Evolutionary conservation across 345 rosid genomes (phyloP).

Genomic region (Citrus reticulata): DNA sequence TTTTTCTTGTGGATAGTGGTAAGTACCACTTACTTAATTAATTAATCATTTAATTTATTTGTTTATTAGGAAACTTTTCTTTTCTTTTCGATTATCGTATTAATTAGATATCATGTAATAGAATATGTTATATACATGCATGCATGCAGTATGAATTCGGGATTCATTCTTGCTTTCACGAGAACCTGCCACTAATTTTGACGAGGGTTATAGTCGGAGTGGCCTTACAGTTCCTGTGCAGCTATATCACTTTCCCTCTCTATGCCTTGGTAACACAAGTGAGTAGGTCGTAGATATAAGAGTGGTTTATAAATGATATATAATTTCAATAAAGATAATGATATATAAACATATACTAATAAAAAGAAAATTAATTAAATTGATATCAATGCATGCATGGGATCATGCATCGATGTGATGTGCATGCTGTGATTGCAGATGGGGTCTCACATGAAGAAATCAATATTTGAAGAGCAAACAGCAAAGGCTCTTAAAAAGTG

Average conservation of each 20-base stretch:
- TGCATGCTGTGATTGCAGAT: conserved; percentile 24
- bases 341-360: too few relatives aligned
- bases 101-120: neutral
- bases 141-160: conserved; percentile 36
- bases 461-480: conserved; percentile 60
- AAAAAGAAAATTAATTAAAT: too few relatives aligned
- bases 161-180: conserved; percentile 40
- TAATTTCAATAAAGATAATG: too few relatives aligned
- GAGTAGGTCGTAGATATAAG: conserved; percentile 13
- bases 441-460: conserved; percentile 61
- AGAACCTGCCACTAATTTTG: conserved; percentile 22
- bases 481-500: conserved; percentile 45
- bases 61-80: too few relatives aligned
- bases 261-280: conserved; percentile 55
- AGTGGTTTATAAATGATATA: too few relatives aligned
- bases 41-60: neutral
- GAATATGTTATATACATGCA: neutral
- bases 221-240: conserved; percentile 45
- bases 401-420: too few relatives aligned
- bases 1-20: conserved; percentile 49
- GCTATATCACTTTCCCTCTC: conserved; percentile 59
- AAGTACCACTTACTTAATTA: neutral
- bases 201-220: conserved; percentile 33
- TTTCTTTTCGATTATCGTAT: too few relatives aligned
- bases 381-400: too few relatives aligned